Conservation (phyloP, 257 asterid species). For the Jacaranda mimosifolia region DNA sequence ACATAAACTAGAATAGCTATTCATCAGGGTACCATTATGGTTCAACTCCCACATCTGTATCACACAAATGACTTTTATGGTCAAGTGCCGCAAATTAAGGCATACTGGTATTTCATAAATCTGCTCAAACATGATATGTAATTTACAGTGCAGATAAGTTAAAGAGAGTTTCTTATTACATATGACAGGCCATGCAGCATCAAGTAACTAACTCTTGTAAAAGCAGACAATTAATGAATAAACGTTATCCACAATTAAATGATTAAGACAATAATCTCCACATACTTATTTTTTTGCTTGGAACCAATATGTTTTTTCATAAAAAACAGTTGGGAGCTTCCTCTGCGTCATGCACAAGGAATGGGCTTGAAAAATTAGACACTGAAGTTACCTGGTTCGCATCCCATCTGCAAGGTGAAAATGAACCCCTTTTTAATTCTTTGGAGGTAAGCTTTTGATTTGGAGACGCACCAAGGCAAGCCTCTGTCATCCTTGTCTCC, state of each 20-base stretch:
- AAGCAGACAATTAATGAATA: slow-evolving; percentile 2
- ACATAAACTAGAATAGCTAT: slow-evolving; percentile 82
- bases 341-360: background rate
- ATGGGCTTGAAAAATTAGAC: slow-evolving; percentile 1
- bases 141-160: background rate
- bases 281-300: background rate
- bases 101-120: slow-evolving; percentile 3
- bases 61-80: slow-evolving; percentile 10
- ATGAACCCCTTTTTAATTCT: slow-evolving; percentile 65
- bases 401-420: slow-evolving; percentile 73
- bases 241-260: background rate
- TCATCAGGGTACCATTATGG: slow-evolving; percentile 74
- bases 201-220: background rate
- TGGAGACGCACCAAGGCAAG: slow-evolving; percentile 80
- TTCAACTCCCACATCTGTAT: slow-evolving; percentile 90
- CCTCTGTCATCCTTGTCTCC: slow-evolving; percentile 51
- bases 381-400: slow-evolving; percentile 70
- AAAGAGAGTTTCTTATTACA: background rate
- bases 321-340: background rate
- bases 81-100: slow-evolving; percentile 12
- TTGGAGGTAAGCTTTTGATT: slow-evolving; percentile 66
- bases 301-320: background rate
- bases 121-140: slow-evolving; percentile 1
- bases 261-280: too few species aligned
- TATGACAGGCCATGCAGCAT: background rate